Conservation (phyloP, 2,329 filamentous ascomycete genomes). For the Pyrenophora tritici-repentis region DNA sequence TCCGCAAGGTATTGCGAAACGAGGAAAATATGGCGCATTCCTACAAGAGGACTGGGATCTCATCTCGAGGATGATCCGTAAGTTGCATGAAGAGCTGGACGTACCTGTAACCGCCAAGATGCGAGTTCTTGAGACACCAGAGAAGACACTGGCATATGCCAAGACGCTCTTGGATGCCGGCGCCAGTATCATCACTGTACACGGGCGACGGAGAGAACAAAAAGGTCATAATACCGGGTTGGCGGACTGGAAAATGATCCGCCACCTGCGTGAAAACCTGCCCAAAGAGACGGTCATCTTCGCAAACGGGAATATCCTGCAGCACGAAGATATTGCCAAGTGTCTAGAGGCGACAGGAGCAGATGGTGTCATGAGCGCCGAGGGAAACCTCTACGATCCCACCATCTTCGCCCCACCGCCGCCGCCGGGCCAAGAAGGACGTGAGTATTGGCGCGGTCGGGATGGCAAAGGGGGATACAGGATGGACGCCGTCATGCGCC, state of each 20-base stretch:
- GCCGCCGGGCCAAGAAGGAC: constrained; percentile 64
- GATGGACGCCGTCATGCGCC: constrained; percentile 82
- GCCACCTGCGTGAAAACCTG: constrained; percentile 79
- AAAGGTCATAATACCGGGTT: constrained; percentile 95
- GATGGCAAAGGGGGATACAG: constrained; percentile 84
- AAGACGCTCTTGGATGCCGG: constrained; percentile 84
- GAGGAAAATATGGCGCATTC: constrained; percentile 91
- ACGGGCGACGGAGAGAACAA: constrained; percentile 85
- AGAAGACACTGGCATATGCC: constrained; percentile 87
- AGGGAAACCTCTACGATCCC: constrained; percentile 92
- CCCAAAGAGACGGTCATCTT: constrained; percentile 91
- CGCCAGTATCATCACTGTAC: constrained; percentile 90
- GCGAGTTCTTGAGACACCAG: constrained; percentile 81
- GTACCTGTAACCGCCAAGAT: constrained; percentile 96
- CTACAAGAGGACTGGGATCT: constrained; percentile 89
- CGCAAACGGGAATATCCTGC: constrained; percentile 92
- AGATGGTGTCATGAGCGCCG: constrained; percentile 93
- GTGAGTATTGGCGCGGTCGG: constrained; percentile 82
- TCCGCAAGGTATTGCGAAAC: constrained; percentile 90
- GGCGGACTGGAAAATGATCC: constrained; percentile 87
- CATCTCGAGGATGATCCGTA: constrained; percentile 81
- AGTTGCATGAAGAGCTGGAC: constrained; percentile 75
- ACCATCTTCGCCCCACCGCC: constrained; percentile 78
- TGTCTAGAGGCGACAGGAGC: constrained; percentile 85
- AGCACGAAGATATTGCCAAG: constrained; percentile 73